Evolutionary conservation across 2,329 filamentous ascomycete species (phyloP), one percentile per base, ranked within the genome.

Genomic region (Sphaerulina vaccinii): DNA sequence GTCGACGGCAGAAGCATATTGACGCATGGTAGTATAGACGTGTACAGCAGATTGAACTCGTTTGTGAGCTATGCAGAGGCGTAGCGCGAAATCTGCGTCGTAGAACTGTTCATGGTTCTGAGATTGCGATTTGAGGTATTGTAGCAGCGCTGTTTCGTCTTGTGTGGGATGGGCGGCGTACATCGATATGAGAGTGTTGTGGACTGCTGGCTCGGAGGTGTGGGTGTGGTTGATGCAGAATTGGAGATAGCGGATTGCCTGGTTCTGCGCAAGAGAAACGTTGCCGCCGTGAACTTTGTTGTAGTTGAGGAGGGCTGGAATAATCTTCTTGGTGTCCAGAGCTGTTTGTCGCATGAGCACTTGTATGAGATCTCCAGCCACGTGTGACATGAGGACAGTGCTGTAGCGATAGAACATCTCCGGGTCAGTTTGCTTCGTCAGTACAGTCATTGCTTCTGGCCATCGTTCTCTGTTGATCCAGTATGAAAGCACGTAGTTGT

Each of bases 341-440:
- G 90, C 88, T 4, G 83, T 79, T 66, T 97, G 92, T 29, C 93
- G 83, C 88, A 95, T 96, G 65, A 99, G 74, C 27, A 99, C 90
- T 61, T 99, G 92, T n/a, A 97, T 87, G 19, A 95, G 77, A 46
- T 95, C 91, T 5, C 86, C 81, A 0, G 92, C 84, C 3, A 85
- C 85, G 67, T 96, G 88, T 13, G 85, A 86, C 87, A 99, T 96
- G 41, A 99, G 80, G n/a, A 97, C 91, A 64, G 87, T 96, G 75
- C 90, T 93, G 70, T 97, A 96, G 57, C 89, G 87, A 75, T 97
- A 97, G 72, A 97, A 99, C 39, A 95, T 88, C 44, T 95, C 90
- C 0, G 89, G 83, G 44, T 95, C 88, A 4, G 86, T 95, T 72
- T 99, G 93, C 70, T 88, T 90, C 74, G 96, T 95, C 46, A 99